Conservation (phyloP, 495 filamentous ascomycete species). For the Talaromyces liani region DNA sequence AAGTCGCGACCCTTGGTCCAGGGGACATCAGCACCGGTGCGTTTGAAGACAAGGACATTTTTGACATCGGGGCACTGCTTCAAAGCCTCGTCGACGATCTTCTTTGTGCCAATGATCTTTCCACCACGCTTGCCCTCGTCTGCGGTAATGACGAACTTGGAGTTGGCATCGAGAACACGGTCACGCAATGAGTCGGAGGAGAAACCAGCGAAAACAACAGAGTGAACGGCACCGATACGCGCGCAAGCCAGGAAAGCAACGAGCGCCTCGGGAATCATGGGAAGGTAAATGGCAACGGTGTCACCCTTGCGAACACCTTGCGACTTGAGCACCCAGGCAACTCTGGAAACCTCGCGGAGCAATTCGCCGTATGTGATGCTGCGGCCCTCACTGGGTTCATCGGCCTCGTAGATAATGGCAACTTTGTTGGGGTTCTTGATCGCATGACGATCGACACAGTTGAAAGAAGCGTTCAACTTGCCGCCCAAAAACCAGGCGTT, state of each 20-base stretch:
- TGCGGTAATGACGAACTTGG: constrained; percentile 88
- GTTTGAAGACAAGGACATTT: constrained; percentile 85
- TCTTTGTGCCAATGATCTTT: constrained; percentile 97
- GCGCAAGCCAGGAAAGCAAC: constrained; percentile 85
- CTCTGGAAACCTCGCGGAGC: constrained; percentile 81
- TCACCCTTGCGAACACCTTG: constrained; percentile 98
- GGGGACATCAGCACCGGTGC: constrained; percentile 88
- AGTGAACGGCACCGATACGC: constrained; percentile 94
- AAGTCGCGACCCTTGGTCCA: constrained; percentile 82
- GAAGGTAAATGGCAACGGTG: constrained; percentile 93
- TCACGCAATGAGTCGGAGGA: constrained; percentile 94
- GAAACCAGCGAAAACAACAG: constrained; percentile 98
- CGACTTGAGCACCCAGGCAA: constrained; percentile 78
- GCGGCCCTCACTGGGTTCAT: constrained; percentile 82
- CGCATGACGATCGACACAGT: constrained; percentile 94
- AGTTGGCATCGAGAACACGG: constrained; percentile 84
- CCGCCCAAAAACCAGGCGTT: constrained; percentile 94
- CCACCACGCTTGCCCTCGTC: constrained; percentile 98
- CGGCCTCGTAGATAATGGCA: constrained; percentile 98
- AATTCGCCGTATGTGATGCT: constrained; percentile 91
- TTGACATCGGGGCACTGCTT: constrained; percentile 92
- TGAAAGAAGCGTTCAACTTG: constrained; percentile 89
- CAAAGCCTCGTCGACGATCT: constrained; percentile 96
- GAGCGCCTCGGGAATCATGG: constrained; percentile 96
- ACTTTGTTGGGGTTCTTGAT: constrained; percentile 85